Evolutionary conservation across 2,329 filamentous ascomycete species (phyloP), one percentile per base, ranked within the genome.

Genomic region (Scedosporium apiospermum): DNA sequence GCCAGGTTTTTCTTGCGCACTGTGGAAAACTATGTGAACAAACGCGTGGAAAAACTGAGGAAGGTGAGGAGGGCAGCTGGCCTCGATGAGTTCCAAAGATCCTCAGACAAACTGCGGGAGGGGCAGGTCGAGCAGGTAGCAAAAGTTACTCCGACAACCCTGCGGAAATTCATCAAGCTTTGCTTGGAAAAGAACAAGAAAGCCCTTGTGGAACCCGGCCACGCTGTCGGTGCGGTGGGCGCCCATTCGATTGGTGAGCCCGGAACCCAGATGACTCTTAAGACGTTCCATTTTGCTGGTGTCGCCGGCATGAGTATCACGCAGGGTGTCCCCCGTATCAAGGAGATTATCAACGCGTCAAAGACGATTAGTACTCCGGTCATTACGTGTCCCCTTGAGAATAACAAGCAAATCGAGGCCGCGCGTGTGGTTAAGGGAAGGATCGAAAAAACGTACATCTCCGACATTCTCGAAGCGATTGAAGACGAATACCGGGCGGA

Each of bases 201-300:
- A 73, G 93, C 93, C 1, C 90, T 91, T 67, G 90, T 96, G 21
- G 93, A 99, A 72, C 93, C 95, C 12, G 95, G 95, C 2, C 93
- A 98, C 71, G 93, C 95, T 4, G 95, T 99, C 0, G 95, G 95
- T 65, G 95, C 95, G 16, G 92, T 98, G 44, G 95, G 95, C 67
- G 95, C 95, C 1, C 95, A 99, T 74, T 98, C 93, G 1, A 99
- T 99, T 69, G 95, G 95, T 76, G 95, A 99, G 71, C 95, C 95
- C 0, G 95, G 95, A 73, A 99, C 95, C 0, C 95, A 99, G 75
- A 99, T 99, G 95, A 99, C 95, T 1, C 78, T 99, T 66, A 98
- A 98, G 78, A 98, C 95, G 72, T 98, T 98, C 86, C 95, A 98
- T 89, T 99, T 99, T 80, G 95, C 95, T 72, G 95, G 95, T 89